Base-by-base conservation (phyloP, 2,329 filamentous ascomycete genomes). In the Helicocarpus griseus region DNA sequence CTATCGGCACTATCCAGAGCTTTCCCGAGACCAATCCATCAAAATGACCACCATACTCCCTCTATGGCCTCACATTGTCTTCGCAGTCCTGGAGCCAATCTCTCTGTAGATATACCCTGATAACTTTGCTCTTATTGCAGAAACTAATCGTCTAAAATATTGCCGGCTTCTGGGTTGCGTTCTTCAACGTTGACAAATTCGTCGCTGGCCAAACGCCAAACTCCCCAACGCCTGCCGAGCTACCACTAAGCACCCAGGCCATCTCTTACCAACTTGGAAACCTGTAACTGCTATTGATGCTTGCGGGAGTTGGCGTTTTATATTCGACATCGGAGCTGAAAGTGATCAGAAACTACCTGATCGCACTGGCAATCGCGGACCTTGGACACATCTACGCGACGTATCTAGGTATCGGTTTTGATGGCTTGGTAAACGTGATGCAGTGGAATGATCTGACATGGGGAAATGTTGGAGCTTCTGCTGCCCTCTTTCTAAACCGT, bases 381-480 rank as follows among this genome's bases (percentile, higher is more conserved):
- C 69, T 87, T 55, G 81, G 82, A 2, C 85, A 89, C 63, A 69
- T 89, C 24, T 79, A 74, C 47, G 73, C 83, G 54, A 85, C 79
- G 14, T 80, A 78, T 53, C 68, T 71, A 60, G 76, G 74, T 5
- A 72, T 88, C 56, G 84, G 82, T 7, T 72, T 71, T 62, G 73
- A 78, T 8, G 69, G 69, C 31, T 74, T 79, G 44, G 55, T 78
- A 41, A 75, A 80, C 57, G 66, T 84, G 9, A 66, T 61, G 4
- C 69, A 65, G 21, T 89, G 85, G 85, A 88, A 87, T 63, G 70
- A 77, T 31, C 77, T 85, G 72, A 78, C 82, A n/a, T 86, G 81
- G 80, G 86, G 85, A 2, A 89, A 89, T 60, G 74, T 89, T 55
- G 82, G 77, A 6, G 74, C 77, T 47, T 87, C 85, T 24, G 77